Conservation (phyloP, 768 basidiomycete species). For the Leccinum rimulosum region DNA sequence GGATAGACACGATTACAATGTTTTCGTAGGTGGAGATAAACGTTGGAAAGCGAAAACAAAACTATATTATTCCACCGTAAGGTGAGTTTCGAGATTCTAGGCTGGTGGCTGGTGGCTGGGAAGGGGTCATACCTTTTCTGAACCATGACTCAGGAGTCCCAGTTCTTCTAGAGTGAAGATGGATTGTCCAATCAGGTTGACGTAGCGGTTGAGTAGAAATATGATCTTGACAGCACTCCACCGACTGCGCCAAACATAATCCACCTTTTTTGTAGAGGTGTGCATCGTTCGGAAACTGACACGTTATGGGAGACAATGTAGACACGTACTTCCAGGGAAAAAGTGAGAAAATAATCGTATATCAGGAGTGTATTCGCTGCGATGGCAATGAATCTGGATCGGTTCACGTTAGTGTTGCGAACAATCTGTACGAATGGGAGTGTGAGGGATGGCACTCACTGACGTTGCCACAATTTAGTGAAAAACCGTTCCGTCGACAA, state of each 20-base stretch:
- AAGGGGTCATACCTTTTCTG: slow-evolving; percentile 1
- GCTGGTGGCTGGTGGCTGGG: neutral
- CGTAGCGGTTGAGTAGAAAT: slow-evolving; percentile 21
- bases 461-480: neutral
- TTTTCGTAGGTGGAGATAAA: neutral
- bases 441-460: neutral
- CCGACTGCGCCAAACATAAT: slow-evolving; percentile 7
- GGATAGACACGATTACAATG: neutral
- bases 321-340: slow-evolving; percentile 14
- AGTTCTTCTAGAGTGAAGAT: slow-evolving; percentile 11
- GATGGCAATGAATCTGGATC: neutral
- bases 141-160: slow-evolving; percentile 12
- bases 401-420: neutral
- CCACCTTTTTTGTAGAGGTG: neutral
- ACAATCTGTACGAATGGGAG: neutral
- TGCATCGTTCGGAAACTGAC: neutral
- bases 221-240: slow-evolving; percentile 9
- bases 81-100: neutral
- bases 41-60: neutral
- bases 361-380: slow-evolving; percentile 10
- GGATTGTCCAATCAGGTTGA: slow-evolving; percentile 9
- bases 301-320: no score
- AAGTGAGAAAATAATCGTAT: slow-evolving; percentile 18
- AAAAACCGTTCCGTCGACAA: neutral
- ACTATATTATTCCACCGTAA: neutral